Percentiles rank a stretch among this genome's conserved stretches.
phyloP scores from a whole-genome alignment of 805 yeast genomes.

The Hyphopichia homilentoma region DNA sequence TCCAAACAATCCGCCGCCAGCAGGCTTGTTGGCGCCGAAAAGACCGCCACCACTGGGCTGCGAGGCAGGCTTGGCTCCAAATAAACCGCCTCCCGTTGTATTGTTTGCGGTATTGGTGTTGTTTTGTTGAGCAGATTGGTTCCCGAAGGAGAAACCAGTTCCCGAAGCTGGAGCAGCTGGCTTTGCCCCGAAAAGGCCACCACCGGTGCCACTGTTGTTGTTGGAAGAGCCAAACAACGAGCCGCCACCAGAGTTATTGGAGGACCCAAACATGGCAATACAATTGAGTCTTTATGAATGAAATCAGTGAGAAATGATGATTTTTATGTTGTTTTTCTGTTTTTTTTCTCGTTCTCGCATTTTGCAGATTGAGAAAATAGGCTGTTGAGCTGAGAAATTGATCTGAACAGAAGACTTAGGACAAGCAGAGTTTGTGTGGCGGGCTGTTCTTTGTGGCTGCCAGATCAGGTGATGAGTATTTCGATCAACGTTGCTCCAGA shows the following conservation, averaged over 20 bases:
- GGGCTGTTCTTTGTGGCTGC: too few relatives aligned
- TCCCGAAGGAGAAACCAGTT: too few relatives aligned
- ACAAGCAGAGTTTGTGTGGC: too few relatives aligned
- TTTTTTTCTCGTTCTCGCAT: background rate
- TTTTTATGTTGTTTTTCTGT: background rate
- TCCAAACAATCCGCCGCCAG: constrained; percentile 17
- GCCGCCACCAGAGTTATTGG: constrained; percentile 1
- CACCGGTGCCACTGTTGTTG: constrained; percentile 3
- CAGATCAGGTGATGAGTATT: too few relatives aligned
- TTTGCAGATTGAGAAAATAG: background rate
- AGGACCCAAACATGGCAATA: constrained; percentile 3
- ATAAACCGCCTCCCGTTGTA: constrained; percentile 10
- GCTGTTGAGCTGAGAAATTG: too few relatives aligned
- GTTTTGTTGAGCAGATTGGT: too few relatives aligned
- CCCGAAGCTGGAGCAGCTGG: constrained; percentile 3
- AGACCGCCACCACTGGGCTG: constrained; percentile 12
- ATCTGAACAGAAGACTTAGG: too few relatives aligned
- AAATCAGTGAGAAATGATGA: background rate
- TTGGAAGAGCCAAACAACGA: constrained; percentile 6
- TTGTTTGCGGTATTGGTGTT: constrained; percentile 4
- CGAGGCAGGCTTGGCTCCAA: constrained; percentile 11
- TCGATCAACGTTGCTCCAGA: too few relatives aligned
- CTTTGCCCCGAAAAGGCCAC: constrained; percentile 10
- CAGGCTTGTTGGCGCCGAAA: constrained; percentile 15
- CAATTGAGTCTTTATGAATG: background rate